Base-by-base conservation (phyloP, 345 rosid species). In the Eutrema japonicum region DNA sequence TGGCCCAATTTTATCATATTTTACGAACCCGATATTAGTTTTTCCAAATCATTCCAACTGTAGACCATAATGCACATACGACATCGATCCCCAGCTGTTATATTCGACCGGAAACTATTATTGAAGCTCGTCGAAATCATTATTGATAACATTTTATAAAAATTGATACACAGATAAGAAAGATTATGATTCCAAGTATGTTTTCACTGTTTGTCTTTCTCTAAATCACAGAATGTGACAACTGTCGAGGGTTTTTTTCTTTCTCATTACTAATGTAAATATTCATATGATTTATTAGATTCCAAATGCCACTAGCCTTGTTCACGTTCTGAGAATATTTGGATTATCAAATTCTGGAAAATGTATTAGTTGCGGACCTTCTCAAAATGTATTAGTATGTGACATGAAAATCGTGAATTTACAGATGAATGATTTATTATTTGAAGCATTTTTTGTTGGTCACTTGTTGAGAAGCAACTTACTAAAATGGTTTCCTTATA, bases 31-130 rank as follows among this genome's bases (percentile, higher is more conserved):
- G 32, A 26, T 42, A 43, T 42, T 49, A 50, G 3, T 67, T 12
- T 59, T 50, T 18, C 41, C 14, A 16, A 22, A 26, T 58, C 37
- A 49, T 48, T 57, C 51, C 43, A 48, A 58, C 59, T 74, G 60
- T 67, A 50, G 47, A 49, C 38, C 29, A 66, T 33, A 29, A 38
- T 58, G 38, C 73, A 51, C 41, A 50, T 50, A 33, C 47, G 73
- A 74, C 73, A 66, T 10, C 16, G 7, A 50, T 46, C 42, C 37
- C 57, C 72, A 74, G 72, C 78, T 74, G 60, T 66, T 48, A 66
- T 66, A 57, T 64, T 55, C 77, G 56, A 35, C 29, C 29, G 11
- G 18, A 30, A 16, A 10, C 32, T 58, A 27, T 47, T 37, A 13
- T 48, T 50, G 11, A 70, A 57, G 56, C 65, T 22, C 38, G 14